Evolutionary conservation across 2,329 filamentous ascomycete species (phyloP).

Genomic region (Microsporum canis): DNA sequence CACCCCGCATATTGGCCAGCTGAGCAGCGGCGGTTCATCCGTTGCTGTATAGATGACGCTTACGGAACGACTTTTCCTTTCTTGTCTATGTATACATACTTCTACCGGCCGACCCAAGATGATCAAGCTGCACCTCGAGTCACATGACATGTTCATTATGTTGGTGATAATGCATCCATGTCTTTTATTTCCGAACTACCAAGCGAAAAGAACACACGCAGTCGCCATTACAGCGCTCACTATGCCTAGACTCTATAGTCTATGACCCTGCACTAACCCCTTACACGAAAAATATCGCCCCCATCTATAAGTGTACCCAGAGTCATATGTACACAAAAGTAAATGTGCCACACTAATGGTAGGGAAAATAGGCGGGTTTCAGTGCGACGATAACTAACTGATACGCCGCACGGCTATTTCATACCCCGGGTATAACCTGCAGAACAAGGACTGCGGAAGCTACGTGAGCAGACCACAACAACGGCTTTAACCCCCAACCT

Average conservation of each 20-base stretch:
- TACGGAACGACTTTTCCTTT: not conserved
- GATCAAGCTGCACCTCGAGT: not conserved
- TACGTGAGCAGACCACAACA: not conserved
- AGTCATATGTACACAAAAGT: not conserved
- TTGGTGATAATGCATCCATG: constrained; percentile 4
- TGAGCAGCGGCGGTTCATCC: not conserved
- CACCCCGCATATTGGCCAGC: not conserved
- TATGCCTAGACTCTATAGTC: not conserved
- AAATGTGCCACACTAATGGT: not conserved
- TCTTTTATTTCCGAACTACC: not conserved
- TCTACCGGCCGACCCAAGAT: not conserved
- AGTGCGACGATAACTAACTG: not conserved
- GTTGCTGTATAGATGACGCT: constrained; percentile 1
- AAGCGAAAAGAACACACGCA: not conserved
- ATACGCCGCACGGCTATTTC: constrained; percentile 3
- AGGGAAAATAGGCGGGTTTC: not conserved
- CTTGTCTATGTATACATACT: not conserved
- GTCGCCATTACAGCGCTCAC: not conserved
- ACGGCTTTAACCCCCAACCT: not conserved
- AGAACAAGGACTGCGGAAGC: not conserved
- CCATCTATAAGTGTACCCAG: not conserved
- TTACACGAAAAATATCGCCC: not conserved
- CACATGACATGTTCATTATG: not conserved
- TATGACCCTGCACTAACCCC: not conserved
- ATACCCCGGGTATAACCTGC: not conserved